These are phyloP conservation scores for Tetrahymena thermophila DNA, from an alignment of 73 alveolate genomes.

Conservation along the genomic window DNA sequence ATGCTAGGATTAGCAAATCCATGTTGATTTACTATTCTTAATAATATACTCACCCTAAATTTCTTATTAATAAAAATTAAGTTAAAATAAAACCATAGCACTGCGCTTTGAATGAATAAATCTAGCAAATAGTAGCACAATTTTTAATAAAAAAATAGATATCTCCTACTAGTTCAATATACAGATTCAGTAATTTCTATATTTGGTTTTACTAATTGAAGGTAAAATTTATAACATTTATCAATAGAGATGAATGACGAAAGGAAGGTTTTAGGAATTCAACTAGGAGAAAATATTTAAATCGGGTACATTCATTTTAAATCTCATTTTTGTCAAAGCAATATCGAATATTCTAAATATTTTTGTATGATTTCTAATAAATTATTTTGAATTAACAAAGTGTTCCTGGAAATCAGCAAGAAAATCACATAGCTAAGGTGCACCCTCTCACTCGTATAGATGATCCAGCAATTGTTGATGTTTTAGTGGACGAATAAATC, in stretches of 20 bases:
- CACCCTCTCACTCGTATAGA: not conserved
- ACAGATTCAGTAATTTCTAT: not conserved
- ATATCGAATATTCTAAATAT: not conserved
- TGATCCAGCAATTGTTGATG: not conserved
- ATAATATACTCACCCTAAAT: not conserved
- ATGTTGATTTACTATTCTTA: not conserved
- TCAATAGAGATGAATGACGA: not conserved
- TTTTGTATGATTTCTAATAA: not conserved
- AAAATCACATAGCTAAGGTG: not conserved
- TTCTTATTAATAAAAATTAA: not conserved
- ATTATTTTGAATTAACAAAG: not conserved
- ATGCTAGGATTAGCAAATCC: not conserved
- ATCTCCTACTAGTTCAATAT: not conserved
- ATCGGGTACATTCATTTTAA: not conserved
- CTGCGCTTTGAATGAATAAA: not conserved
- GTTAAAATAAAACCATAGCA: not conserved
- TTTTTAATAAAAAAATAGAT: not conserved
- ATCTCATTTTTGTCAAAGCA: not conserved
- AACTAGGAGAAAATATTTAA: not conserved
- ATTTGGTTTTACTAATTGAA: not conserved
- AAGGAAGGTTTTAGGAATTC: not conserved
- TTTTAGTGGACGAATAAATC: not conserved
- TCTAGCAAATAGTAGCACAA: not conserved
- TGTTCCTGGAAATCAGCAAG: not conserved
- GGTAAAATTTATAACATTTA: not conserved